These are phyloP conservation scores for Rhododendron griersonianum DNA, from an alignment of 148 eudicot species.

Conservation along the genomic window DNA sequence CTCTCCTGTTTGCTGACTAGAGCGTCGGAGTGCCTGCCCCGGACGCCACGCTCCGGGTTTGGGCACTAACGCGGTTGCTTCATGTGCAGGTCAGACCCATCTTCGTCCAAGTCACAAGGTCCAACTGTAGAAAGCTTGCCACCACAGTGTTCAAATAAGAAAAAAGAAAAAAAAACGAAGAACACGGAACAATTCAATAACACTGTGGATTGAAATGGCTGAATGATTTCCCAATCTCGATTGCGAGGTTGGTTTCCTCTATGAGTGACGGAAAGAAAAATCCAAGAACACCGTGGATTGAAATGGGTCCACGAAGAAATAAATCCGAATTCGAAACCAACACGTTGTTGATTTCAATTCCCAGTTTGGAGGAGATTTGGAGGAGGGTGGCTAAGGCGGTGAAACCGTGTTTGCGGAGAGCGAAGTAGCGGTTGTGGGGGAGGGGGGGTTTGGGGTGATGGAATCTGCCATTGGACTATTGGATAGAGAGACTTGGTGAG, in stretches of 20 bases:
- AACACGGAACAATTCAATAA: no score
- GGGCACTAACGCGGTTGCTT: no score
- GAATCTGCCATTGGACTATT: background rate
- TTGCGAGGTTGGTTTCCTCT: background rate
- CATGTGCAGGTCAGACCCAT: no score
- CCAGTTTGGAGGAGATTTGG: conserved; percentile 47
- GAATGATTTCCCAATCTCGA: conserved; percentile 7
- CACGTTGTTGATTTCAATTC: conserved; percentile 41
- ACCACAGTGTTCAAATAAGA: no score
- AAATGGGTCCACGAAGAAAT: conserved; percentile 39
- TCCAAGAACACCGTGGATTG: conserved; percentile 53
- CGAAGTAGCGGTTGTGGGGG: conserved; percentile 13
- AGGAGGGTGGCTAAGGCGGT: conserved; percentile 44
- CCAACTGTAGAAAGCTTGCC: no score
- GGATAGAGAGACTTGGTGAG: conserved; percentile 8
- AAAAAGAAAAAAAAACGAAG: no score
- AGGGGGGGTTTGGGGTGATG: background rate
- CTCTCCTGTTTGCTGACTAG: no score
- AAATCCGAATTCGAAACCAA: conserved; percentile 51
- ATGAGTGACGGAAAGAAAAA: conserved; percentile 28
- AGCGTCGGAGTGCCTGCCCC: no score
- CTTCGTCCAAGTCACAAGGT: no score
- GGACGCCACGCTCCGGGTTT: no score
- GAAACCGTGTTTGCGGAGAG: conserved; percentile 37
- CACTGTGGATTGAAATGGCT: background rate